These are phyloP conservation scores for Saccharomycopsis vini DNA, from an alignment of 805 yeast genomes.

Conservation along the genomic window DNA sequence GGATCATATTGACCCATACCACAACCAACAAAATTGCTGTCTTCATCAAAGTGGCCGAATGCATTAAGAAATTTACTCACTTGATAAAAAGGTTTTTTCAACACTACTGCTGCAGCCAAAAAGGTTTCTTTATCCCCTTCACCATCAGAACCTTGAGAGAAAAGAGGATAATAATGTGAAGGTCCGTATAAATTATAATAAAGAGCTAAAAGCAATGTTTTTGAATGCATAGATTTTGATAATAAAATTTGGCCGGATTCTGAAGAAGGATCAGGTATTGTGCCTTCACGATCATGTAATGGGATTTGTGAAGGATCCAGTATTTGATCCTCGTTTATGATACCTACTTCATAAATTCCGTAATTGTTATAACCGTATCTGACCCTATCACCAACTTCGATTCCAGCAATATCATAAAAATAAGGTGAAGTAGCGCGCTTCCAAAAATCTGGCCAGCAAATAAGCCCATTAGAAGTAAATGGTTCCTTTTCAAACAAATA, in stretches of 20 bases:
- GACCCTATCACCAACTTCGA: conserved; percentile 31
- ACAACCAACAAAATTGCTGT: conserved; percentile 28
- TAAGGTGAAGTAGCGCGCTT: conserved; percentile 54
- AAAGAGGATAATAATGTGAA: conserved; percentile 45
- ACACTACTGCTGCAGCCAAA: conserved; percentile 48
- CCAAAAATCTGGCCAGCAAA: conserved; percentile 69
- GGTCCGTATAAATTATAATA: conserved; percentile 58
- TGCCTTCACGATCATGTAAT: conserved; percentile 49
- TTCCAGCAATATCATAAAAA: conserved; percentile 48
- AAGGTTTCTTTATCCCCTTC: conserved; percentile 57
- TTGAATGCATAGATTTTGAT: conserved; percentile 45
- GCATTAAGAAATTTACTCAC: conserved; percentile 49
- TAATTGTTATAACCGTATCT: conserved; percentile 33
- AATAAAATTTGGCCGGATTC: conserved; percentile 60
- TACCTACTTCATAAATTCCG: conserved; percentile 28
- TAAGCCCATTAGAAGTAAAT: conserved; percentile 31
- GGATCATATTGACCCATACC: conserved; percentile 54
- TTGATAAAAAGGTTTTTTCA: conserved; percentile 49
- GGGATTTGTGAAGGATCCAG: conserved; percentile 29
- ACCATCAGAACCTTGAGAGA: conserved; percentile 48
- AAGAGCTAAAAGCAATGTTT: conserved; percentile 44
- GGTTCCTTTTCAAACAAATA: conserved; percentile 37
- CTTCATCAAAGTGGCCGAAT: conserved; percentile 38
- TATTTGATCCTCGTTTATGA: conserved; percentile 15
- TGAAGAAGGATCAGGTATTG: conserved; percentile 53